Conservation (phyloP, 208 protist genomes). For the Angomonas desouzai region DNA sequence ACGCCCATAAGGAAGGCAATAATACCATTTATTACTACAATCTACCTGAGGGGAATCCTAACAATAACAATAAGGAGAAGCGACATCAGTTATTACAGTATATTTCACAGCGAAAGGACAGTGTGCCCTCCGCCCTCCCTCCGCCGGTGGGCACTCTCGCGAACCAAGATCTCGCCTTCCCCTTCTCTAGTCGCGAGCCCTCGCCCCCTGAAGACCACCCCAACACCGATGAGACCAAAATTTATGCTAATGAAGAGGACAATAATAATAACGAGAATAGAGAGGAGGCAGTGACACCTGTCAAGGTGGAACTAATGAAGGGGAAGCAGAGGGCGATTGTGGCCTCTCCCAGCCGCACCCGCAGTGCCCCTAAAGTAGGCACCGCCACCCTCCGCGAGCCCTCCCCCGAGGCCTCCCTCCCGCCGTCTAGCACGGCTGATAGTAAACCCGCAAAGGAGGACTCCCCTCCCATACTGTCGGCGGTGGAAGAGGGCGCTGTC, state of each 20-base stretch:
- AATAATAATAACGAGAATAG: not conserved
- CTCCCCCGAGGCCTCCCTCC: too few relatives aligned
- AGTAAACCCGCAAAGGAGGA: too few relatives aligned
- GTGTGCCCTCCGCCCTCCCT: not conserved
- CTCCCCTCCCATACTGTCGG: too few relatives aligned
- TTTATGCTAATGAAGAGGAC: not conserved
- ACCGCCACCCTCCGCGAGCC: too few relatives aligned
- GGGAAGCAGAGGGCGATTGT: too few relatives aligned
- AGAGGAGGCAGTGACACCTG: not conserved
- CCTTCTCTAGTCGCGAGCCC: too few relatives aligned
- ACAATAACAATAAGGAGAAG: not conserved
- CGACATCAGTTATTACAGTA: not conserved
- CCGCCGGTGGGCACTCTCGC: too few relatives aligned
- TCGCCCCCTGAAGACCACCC: too few relatives aligned
- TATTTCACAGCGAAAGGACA: not conserved
- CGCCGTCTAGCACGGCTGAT: too few relatives aligned
- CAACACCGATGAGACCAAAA: not conserved
- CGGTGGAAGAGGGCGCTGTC: too few relatives aligned
- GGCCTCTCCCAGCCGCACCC: too few relatives aligned
- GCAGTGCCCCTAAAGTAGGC: not conserved
- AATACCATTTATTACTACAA: not conserved
- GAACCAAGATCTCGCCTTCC: too few relatives aligned
- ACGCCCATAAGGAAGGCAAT: not conserved
- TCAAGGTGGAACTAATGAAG: not conserved
- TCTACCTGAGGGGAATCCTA: not conserved